Percentiles rank a stretch among this genome's conserved stretches.
These are phyloP conservation scores for Intubia oerlemansii DNA, from an alignment of 2,329 filamentous ascomycete genomes.

Conservation along the genomic window DNA sequence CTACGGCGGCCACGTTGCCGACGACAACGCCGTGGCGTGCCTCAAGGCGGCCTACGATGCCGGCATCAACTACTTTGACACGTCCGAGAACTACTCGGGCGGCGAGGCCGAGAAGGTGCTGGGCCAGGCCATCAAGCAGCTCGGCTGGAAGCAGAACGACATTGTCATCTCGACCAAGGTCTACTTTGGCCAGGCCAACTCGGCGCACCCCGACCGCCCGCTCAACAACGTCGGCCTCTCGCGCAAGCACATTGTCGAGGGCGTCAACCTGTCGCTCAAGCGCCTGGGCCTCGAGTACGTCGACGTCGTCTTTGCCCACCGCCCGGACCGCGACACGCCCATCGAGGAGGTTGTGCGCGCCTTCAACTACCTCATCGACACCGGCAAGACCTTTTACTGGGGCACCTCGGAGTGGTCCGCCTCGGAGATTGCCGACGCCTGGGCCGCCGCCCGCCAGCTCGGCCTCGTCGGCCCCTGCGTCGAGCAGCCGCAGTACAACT, in stretches of 20 bases:
- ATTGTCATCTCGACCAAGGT: constrained; percentile 30
- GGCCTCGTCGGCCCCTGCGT: constrained; percentile 40
- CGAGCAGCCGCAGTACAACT: constrained; percentile 49
- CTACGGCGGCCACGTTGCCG: constrained; percentile 51
- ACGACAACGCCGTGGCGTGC: constrained; percentile 27
- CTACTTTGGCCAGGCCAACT: constrained; percentile 5
- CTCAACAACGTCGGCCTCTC: constrained; percentile 38
- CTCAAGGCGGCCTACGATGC: constrained; percentile 40
- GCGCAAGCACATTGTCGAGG: constrained; percentile 40
- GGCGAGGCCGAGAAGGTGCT: constrained; percentile 29
- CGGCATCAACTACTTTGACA: constrained; percentile 45
- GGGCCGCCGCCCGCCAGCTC: constrained; percentile 34
- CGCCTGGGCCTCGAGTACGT: constrained; percentile 38
- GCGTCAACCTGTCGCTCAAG: constrained; percentile 31
- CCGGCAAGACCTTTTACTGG: constrained; percentile 51
- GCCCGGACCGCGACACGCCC: constrained; percentile 43
- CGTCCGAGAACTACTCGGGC: constrained; percentile 31
- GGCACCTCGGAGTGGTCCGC: constrained; percentile 50
- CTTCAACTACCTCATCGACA: constrained; percentile 49
- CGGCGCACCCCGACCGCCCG: constrained; percentile 11
- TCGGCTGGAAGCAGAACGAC: constrained; percentile 30
- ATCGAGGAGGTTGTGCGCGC: constrained; percentile 51
- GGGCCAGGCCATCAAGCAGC: constrained; percentile 29
- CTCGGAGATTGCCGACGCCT: constrained; percentile 44
- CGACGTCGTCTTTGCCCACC: constrained; percentile 48